phyloP scores from a whole-genome alignment of 345 rosid genomes.

The Syzygium jambos region DNA sequence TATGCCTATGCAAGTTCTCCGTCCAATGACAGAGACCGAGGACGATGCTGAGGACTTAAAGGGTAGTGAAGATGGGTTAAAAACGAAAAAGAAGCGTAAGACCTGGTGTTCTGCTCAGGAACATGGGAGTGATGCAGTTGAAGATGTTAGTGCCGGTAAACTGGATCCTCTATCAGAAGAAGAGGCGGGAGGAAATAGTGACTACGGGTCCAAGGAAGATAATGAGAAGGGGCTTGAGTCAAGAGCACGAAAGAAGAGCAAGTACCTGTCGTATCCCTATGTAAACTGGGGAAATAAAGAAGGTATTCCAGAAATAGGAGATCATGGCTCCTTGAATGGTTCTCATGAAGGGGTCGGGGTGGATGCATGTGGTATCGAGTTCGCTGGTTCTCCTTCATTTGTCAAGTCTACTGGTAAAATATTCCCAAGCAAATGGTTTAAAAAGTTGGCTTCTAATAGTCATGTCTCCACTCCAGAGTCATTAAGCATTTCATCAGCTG shows the following conservation, averaged over 20 bases:
- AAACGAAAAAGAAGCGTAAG: constrained; percentile 26
- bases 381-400: constrained; percentile 37
- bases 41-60: background rate
- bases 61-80: constrained; percentile 7
- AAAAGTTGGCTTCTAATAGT: constrained; percentile 27
- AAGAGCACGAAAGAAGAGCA: constrained; percentile 66
- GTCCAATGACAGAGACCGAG: constrained; percentile 13
- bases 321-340: constrained; percentile 1
- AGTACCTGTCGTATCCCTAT: constrained; percentile 59
- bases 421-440: constrained; percentile 50
- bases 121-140: constrained; percentile 6
- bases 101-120: constrained; percentile 1
- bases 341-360: constrained; percentile 9
- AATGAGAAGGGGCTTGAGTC: constrained; percentile 24
- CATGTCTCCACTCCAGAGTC: constrained; percentile 31
- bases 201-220: background rate
- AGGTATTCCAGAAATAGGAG: constrained; percentile 14
- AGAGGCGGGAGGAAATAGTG: background rate
- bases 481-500: constrained; percentile 29
- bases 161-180: constrained; percentile 2
- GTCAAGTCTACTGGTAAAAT: constrained; percentile 42
- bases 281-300: constrained; percentile 30
- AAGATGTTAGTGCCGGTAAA: constrained; percentile 6
- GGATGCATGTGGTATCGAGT: constrained; percentile 12
- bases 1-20: constrained; percentile 40